These are phyloP conservation scores for Panicum miliaceum DNA, from an alignment of 176 grass and related monocot genomes.

Conservation along the genomic window DNA sequence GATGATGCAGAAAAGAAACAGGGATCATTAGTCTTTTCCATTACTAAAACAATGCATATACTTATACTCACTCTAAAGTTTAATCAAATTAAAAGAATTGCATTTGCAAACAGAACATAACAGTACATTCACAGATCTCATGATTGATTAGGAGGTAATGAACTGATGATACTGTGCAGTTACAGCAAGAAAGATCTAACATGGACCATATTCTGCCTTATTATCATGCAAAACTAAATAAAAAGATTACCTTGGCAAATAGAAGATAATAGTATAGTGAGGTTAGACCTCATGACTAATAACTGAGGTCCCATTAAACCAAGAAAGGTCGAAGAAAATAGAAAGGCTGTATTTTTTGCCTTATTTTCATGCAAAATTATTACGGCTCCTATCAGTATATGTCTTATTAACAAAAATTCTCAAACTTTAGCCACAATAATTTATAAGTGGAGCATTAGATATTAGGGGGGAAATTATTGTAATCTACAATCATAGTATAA, in stretches of 20 bases:
- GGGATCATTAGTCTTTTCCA: slow-evolving; percentile 7
- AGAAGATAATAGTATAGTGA: slow-evolving; percentile 30
- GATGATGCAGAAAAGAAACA: slow-evolving; percentile 33
- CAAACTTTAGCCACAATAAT: background rate
- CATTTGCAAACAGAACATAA: background rate
- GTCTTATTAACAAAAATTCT: background rate
- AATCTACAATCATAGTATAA: slow-evolving; percentile 8
- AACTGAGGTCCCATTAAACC: background rate
- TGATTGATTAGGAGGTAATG: background rate
- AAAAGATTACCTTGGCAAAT: background rate
- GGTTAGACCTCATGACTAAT: slow-evolving; percentile 17
- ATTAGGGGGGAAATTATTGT: background rate
- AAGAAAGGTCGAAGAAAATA: slow-evolving; percentile 9
- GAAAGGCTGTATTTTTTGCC: background rate
- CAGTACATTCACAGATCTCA: slow-evolving; percentile 25
- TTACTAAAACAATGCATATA: slow-evolving; percentile 20
- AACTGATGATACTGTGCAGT: background rate
- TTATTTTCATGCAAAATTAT: background rate
- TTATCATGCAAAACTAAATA: slow-evolving; percentile 5
- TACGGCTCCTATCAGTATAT: background rate
- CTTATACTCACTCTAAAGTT: slow-evolving; percentile 17
- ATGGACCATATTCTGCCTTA: background rate
- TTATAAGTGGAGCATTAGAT: background rate
- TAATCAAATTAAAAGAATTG: background rate
- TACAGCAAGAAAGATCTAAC: slow-evolving; percentile 28